Evolutionary conservation across 1,284 basidiomycete genomes (phyloP), one percentile per base, ranked within the genome.

Genomic region (Athelia psychrophila): DNA sequence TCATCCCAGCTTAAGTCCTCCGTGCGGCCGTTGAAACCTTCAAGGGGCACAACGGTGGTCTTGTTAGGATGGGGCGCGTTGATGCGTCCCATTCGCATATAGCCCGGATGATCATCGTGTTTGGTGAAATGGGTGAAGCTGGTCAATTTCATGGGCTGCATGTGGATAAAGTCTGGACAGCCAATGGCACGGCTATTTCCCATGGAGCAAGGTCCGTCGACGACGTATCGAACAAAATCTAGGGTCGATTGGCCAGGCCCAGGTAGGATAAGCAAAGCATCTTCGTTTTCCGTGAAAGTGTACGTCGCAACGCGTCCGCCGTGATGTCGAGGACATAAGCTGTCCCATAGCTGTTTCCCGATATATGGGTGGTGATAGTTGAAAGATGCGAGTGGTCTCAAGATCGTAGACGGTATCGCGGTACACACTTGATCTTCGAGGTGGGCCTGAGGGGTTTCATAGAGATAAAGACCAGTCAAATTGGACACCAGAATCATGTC

Each of bases 401-500:
- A 42, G 20, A 42, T 9, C 5, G 16, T 42, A 9, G 38, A 42
- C 38, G 38, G 38, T 16, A 42, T n/a, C 6, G 38, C n/a, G 20
- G n/a, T 6, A n/a, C 5, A 5, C 20, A 16, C 9, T n/a, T 18
- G 38, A 42, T n/a, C n/a, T 6, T 42, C 16, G 38, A 42, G n/a
- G n/a, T n/a, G n/a, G n/a, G 20, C 16, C n/a, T 8, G 5, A 5
- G 38, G 6, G n/a, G 38, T 42, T 42, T 42, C 8, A 16, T 8
- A 42, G 38, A 42, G 38, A 22, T 42, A n/a, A 8, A 42, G 38
- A 22, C 38, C 20, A 42, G 6, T 8, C 20, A n/a, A 16, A 22
- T n/a, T 42, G n/a, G 38, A 42, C n/a, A 42, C 38, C 6, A 42
- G 38, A n/a, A 42, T 42, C 38, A 42, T 42, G n/a, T 42, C n/a